A percentile compares a stretch with the other conserved stretches of the same genome.
Evolutionary conservation across 2,329 filamentous ascomycete species (phyloP).

Genomic region (Trichoderma sp.): DNA sequence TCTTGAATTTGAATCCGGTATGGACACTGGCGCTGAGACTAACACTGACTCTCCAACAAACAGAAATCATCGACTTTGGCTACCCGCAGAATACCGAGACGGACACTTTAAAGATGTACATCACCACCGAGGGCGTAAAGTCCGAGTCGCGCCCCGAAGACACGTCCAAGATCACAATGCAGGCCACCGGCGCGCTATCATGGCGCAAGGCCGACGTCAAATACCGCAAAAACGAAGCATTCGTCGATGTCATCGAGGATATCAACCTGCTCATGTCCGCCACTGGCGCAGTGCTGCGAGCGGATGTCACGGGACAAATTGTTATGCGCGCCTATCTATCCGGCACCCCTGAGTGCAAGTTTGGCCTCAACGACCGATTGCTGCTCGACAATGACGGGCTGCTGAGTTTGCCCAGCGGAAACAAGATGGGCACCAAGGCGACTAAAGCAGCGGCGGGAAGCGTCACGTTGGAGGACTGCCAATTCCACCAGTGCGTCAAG

Average conservation of each 20-base stretch:
- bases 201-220: conserved; percentile 98
- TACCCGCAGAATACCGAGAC: conserved; percentile 99
- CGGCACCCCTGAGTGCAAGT: conserved; percentile 98
- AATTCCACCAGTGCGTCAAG: conserved; percentile 99
- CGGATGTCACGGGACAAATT: conserved; percentile 96
- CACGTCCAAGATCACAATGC: conserved; percentile 98
- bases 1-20: background rate
- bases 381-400: conserved; percentile 80
- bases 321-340: conserved; percentile 98
- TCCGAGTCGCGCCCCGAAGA: conserved; percentile 85
- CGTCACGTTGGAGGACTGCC: conserved; percentile 95
- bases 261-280: conserved; percentile 99
- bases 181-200: conserved; percentile 93
- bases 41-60: background rate
- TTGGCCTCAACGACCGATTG: conserved; percentile 93
- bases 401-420: conserved; percentile 70
- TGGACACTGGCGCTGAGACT: background rate
- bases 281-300: conserved; percentile 88
- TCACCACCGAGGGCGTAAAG: conserved; percentile 98
- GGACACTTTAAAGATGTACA: conserved; percentile 99
- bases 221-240: conserved; percentile 99
- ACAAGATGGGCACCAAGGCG: conserved; percentile 79
- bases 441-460: conserved; percentile 94
- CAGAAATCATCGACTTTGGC: conserved; percentile 97
- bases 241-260: conserved; percentile 98